Evolutionary conservation across 2,329 filamentous ascomycete species (phyloP), one percentile per base, ranked within the genome.

Genomic region (Xylariaceae sp.): DNA sequence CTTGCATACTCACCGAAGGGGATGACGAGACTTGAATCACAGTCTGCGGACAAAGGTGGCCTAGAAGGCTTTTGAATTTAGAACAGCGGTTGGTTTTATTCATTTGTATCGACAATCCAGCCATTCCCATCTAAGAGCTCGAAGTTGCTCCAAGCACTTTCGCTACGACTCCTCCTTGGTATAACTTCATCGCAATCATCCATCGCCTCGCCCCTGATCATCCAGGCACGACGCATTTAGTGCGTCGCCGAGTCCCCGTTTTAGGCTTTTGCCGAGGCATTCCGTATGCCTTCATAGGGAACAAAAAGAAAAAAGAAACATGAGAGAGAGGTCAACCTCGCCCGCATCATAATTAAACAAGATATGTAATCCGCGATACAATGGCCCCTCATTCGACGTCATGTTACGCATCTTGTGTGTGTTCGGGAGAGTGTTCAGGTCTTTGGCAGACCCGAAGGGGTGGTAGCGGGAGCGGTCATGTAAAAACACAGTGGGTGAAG

Each of bases 341-440:
- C 63, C 62, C 53, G 60, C 62, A 71, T 74, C 71, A 64, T 75
- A 71, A 77, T 78, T 77, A 77, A 76, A 78, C 74, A 78, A 75
- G 69, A 72, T 77, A 76, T 72, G 72, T 73, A 71, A 69, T 64
- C 69, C 70, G 68, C 71, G 60, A 67, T 67, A 63, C 63, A 66
- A 62, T 57, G 52, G 52, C 56, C 58, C 52, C 54, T 51, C 52
- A 43, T 58, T 53, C 54, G 54, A 34, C 52, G 55, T 52, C 48
- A 54, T 60, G 55, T 59, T 58, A 59, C 57, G 47, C 48, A 55
- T 59, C 59, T 58, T 56, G 48, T 59, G 43, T 56, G 49, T 54
- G 22, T 4, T 28, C 22, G 62, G 57, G 47, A 58, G 53, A 47
- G 52, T 56, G 58, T 57, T 56, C 60, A 56, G 53, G 56, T 55